A percentile compares a stretch with the other conserved stretches of the same genome.
phyloP scores from a whole-genome alignment of 768 basidiomycete genomes.

The Chlorophyllum brunneum region DNA sequence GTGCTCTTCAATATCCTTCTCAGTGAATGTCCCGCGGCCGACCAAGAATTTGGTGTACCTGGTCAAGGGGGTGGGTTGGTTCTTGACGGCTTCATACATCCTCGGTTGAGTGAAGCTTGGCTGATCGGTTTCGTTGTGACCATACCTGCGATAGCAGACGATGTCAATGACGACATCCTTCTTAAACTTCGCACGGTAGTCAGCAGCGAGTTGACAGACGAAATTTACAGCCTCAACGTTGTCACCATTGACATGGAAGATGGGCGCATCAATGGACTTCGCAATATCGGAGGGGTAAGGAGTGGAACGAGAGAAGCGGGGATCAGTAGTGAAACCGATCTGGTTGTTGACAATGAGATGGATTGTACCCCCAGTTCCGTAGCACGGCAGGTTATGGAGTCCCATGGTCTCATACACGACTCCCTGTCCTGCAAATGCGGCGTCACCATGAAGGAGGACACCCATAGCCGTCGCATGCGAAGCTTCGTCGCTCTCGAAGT shows the following conservation, averaged over 20 bases:
- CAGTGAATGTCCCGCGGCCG: slow-evolving; percentile 89
- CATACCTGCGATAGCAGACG: slow-evolving; percentile 97
- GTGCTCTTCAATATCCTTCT: slow-evolving; percentile 96
- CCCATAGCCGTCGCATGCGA: slow-evolving; percentile 87
- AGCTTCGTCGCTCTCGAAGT: slow-evolving; percentile 84
- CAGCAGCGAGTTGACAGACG: slow-evolving; percentile 96
- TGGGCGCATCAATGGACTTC: slow-evolving; percentile 96
- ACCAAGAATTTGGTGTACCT: slow-evolving; percentile 91
- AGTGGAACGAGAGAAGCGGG: slow-evolving; percentile 94
- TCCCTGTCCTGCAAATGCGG: slow-evolving; percentile 97
- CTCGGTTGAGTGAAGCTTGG: slow-evolving; percentile 97
- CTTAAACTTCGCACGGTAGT: slow-evolving; percentile 97
- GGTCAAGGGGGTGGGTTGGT: slow-evolving; percentile 88
- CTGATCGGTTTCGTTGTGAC: slow-evolving; percentile 99
- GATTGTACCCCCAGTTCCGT: slow-evolving; percentile 97
- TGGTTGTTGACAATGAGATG: slow-evolving; percentile 99
- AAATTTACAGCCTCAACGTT: slow-evolving; percentile 98
- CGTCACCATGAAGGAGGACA: slow-evolving; percentile 95
- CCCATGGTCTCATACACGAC: slow-evolving; percentile 99
- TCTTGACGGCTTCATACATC: slow-evolving; percentile 97
- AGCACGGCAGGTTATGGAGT: slow-evolving; percentile 90
- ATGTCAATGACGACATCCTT: slow-evolving; percentile 98
- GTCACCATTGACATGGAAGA: slow-evolving; percentile 99
- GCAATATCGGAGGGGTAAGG: slow-evolving; percentile 98
- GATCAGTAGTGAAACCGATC: slow-evolving; percentile 98